These are phyloP conservation scores for Castanea sativa DNA, from an alignment of 306 rosid genomes.

Conservation along the genomic window DNA sequence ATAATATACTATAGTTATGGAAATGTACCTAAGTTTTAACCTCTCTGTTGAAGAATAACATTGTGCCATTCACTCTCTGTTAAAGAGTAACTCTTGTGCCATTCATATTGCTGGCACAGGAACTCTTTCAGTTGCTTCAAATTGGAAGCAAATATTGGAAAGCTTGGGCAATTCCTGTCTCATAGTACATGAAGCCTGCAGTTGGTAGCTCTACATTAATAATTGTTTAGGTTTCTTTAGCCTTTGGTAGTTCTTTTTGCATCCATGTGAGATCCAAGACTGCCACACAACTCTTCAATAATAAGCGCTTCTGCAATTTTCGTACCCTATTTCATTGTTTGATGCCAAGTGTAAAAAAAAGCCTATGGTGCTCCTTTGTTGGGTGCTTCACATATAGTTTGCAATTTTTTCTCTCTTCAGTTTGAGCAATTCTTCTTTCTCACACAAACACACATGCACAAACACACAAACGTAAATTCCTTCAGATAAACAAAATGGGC, in stretches of 20 bases:
- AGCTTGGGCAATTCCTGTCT: constrained; percentile 87
- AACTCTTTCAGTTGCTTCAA: constrained; percentile 71
- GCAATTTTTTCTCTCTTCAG: not conserved
- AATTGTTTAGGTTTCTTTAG: constrained; percentile 56
- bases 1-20: no score
- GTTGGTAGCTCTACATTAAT: constrained; percentile 45
- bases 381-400: not conserved
- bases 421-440: not conserved
- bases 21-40: no score
- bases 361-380: not conserved
- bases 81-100: constrained; percentile 41
- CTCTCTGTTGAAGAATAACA: no score
- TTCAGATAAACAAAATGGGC: not conserved
- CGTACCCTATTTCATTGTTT: constrained; percentile 89
- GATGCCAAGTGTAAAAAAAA: constrained; percentile 46
- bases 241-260: constrained; percentile 68
- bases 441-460: no score
- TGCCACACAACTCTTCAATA: constrained; percentile 67
- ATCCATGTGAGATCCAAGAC: constrained; percentile 60
- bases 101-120: constrained; percentile 56
- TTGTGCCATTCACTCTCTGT: constrained; percentile 49
- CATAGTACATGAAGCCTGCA: constrained; percentile 50
- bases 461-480: not conserved
- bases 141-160: constrained; percentile 94
- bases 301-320: constrained; percentile 73